Base-by-base conservation (phyloP, 495 filamentous ascomycete species). In the Astrothelium macrocarpum region DNA sequence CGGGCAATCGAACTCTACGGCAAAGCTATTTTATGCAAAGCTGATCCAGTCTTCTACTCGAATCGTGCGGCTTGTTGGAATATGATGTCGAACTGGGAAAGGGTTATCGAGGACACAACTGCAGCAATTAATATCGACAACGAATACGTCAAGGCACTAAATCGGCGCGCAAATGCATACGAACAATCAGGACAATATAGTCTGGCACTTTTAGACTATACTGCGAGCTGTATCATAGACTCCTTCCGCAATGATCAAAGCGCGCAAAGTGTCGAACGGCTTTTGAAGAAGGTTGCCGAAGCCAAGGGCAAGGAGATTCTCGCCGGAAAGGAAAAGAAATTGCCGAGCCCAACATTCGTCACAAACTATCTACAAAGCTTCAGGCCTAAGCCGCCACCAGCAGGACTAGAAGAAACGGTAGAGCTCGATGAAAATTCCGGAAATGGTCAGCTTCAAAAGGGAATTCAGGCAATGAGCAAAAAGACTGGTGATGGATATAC, bases 341-440 rank as follows among this genome's bases (percentile, higher is more conserved):
- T 99, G 10, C 94, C 95, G 1, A 96, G 91, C 73, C 84, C 93
- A 1, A 97, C 91, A 2, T 97, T 97, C 65, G 92, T 97, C 58
- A 91, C 90, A 67, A 99, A 99, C 80, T 99, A 97, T 76, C 86
- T 99, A 18, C 94, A 97, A 75, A 97, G 94, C 76, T 99, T 97
- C 87, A 86, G 94, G 59, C 76, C 84, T 53, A 86, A 86, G 74
- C 78, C 85, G 36, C 84, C 89, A 12, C 94, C 94, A 12, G 81
- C 80, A 64, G 95, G 92, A 25, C 78, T 99, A 61, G 91, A 93
- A 63, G 89, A 95, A 62, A 79, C 82, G 1, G 85, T 78, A 14
- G 88, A 94, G 53, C 70, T 97, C 34, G 73, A 80, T 42, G 90
- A 95, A 62, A 84, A 87, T 4, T 88, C 84, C 53, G 93, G 95